Evolutionary conservation across 495 filamentous ascomycete species (phyloP).

Genomic region (Poronia punctata): DNA sequence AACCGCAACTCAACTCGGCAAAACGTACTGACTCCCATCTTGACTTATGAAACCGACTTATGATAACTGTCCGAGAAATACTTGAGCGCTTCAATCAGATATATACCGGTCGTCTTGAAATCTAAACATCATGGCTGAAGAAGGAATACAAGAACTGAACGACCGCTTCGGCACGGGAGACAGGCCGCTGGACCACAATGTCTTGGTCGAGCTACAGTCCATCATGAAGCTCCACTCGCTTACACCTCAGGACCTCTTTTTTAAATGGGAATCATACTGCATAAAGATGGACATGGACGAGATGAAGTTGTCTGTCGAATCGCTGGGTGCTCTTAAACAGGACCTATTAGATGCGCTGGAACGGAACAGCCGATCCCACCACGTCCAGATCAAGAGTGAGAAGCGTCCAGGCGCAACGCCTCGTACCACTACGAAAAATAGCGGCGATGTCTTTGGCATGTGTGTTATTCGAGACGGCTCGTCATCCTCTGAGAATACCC

Average conservation of each 20-base stretch:
- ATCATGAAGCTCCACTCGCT: constrained; percentile 78
- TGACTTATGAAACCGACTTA: too few relatives aligned
- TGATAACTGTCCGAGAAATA: too few relatives aligned
- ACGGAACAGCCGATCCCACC: constrained; percentile 50
- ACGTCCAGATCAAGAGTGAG: constrained; percentile 44
- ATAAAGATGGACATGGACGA: constrained; percentile 81
- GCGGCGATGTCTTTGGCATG: constrained; percentile 78
- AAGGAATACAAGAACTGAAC: constrained; percentile 52
- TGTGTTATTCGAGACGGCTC: constrained; percentile 32
- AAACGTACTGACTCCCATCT: too few relatives aligned
- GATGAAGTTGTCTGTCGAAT: constrained; percentile 60
- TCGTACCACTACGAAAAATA: constrained; percentile 43
- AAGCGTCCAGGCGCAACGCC: constrained; percentile 62
- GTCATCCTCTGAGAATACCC: background rate
- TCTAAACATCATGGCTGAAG: constrained; percentile 44
- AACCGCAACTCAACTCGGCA: too few relatives aligned
- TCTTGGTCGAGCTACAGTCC: constrained; percentile 70
- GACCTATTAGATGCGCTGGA: constrained; percentile 80
- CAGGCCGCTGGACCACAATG: constrained; percentile 55
- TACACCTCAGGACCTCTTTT: constrained; percentile 75
- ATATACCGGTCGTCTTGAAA: too few relatives aligned
- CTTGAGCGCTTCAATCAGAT: too few relatives aligned
- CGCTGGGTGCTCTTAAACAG: constrained; percentile 69
- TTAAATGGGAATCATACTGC: constrained; percentile 96
- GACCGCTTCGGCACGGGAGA: constrained; percentile 56